phyloP scores from a whole-genome alignment of 257 asterid genomes.

The Scutellaria baicalensis region DNA sequence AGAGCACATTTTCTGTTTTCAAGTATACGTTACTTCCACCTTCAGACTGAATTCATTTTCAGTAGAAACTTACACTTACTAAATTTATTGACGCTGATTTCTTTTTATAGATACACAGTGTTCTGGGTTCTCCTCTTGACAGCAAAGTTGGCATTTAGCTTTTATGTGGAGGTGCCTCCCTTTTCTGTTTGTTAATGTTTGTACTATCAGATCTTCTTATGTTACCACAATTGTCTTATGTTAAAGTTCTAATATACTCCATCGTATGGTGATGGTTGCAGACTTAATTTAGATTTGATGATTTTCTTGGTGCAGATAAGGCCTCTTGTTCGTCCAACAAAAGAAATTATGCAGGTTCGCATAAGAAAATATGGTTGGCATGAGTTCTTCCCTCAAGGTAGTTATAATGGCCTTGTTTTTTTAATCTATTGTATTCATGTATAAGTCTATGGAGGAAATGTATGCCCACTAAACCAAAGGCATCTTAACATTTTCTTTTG shows the following conservation, averaged over 20 bases:
- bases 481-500: constrained; percentile 1
- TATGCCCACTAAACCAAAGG: constrained; percentile 1
- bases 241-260: neutral
- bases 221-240: neutral
- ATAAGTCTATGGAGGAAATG: neutral
- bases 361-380: constrained; percentile 60
- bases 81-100: constrained; percentile 14
- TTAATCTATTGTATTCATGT: neutral
- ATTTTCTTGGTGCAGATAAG: constrained; percentile 57
- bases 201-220: neutral
- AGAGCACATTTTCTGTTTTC: constrained; percentile 76
- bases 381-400: constrained; percentile 97
- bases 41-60: constrained; percentile 11
- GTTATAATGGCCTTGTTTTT: constrained; percentile 6
- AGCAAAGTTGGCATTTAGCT: constrained; percentile 90
- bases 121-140: constrained; percentile 92
- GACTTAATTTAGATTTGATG: neutral
- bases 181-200: neutral
- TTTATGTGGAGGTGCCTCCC: constrained; percentile 62
- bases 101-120: constrained; percentile 60
- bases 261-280: neutral
- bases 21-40: constrained; percentile 41
- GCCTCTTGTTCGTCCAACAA: constrained; percentile 86
- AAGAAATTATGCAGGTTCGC: constrained; percentile 60
- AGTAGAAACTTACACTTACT: neutral